Evolutionary conservation across 2,329 filamentous ascomycete genomes (phyloP), one percentile per base, ranked within the genome.

Genomic region (Paecilomyces sp.): DNA sequence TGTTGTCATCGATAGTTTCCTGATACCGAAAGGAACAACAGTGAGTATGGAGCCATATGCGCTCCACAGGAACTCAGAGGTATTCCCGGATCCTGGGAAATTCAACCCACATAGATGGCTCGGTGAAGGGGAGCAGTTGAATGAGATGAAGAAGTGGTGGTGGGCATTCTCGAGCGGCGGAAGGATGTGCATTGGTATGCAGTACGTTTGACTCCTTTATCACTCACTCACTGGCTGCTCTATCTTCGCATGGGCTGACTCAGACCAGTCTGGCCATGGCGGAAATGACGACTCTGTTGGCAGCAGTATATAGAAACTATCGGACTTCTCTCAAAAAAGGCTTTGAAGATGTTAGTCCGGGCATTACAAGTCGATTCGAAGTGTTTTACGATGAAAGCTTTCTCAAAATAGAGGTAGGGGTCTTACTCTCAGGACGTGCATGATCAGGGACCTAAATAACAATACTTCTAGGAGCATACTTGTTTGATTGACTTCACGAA

Each of bases 251-350:
- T 22, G 28, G 13, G 28, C n/a, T 57, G 12, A 55, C 18, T 12
- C 6, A 7, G 57, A 28, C n/a, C 54, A 79, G 76, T 65, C 68
- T 82, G 8, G 80, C 80, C 1, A 80, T 81, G 74, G 77, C 78
- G 12, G 80, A 82, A 64, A 81, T 82, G 79, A 79, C 76, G 1
- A 79, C 77, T 1, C 65, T 82, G 7, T 65, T 78, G 0, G 73
- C 78, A 3, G 75, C 77, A 1, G 62, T 82, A 3, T 81, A 82
- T 65, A 67, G 76, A 56, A 69, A 65, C 30, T 82, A 80, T 63
- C 68, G 55, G 2, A 81, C 79, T 1, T 63, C 60, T 22, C 64
- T 73, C 47, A 61, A 62, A 22, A 57, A 63, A 30, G 66, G 70
- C 6, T 68, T 68, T n/a, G 68, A 74, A 24, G 62, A 66, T 22